A percentile compares a stretch with the other conserved stretches of the same genome.
phyloP scores from a whole-genome alignment of 78 protist species.

The Pigoraptor vietnamica region DNA sequence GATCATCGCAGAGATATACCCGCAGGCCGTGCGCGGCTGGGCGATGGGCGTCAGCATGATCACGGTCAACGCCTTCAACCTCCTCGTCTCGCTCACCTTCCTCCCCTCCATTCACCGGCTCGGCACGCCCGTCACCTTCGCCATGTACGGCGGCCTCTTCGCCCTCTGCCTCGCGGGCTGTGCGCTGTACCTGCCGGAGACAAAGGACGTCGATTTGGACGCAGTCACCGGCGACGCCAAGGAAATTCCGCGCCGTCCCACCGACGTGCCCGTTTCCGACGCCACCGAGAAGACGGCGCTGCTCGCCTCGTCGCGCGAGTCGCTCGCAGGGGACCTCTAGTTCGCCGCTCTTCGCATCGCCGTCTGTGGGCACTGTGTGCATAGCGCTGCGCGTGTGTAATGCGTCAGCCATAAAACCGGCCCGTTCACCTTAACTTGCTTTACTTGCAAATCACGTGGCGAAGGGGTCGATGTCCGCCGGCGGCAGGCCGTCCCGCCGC shows the following conservation, averaged over 20 bases:
- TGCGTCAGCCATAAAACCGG: no score
- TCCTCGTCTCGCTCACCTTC: background rate
- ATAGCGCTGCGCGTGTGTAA: no score
- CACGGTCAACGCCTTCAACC: background rate
- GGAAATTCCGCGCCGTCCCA: background rate
- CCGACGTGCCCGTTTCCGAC: background rate
- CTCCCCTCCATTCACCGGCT: background rate
- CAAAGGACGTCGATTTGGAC: background rate
- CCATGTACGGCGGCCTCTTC: background rate
- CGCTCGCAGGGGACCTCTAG: background rate
- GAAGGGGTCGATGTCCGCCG: background rate
- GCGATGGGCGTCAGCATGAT: background rate
- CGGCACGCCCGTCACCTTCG: background rate
- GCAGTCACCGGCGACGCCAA: background rate
- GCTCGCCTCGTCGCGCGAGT: background rate
- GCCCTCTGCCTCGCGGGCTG: background rate
- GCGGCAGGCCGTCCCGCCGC: background rate
- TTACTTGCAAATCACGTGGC: background rate
- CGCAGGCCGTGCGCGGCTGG: background rate
- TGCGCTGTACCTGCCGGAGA: background rate
- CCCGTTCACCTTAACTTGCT: no score
- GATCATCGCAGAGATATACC: background rate
- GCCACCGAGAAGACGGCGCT: background rate
- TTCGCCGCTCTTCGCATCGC: background rate
- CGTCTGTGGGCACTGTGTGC: no score